Evolutionary conservation across 768 basidiomycete genomes (phyloP).

Genomic region (Boletus tylopilopsis): DNA sequence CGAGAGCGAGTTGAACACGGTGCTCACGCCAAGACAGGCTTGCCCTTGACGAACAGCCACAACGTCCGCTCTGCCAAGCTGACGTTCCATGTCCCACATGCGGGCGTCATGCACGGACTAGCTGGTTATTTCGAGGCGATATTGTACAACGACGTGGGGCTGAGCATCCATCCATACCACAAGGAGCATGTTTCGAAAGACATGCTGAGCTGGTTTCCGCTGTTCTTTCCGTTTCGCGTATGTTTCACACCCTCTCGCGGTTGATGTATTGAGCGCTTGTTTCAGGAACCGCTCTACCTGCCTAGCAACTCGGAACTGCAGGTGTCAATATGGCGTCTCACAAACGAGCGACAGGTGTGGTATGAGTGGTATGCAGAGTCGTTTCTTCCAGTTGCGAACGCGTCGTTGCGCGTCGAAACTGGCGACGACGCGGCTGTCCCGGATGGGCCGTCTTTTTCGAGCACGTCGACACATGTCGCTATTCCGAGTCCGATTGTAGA

Average conservation of each 20-base stretch:
- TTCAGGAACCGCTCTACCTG: slow-evolving; percentile 87
- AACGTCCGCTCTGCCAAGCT: slow-evolving; percentile 86
- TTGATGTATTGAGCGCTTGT: not conserved
- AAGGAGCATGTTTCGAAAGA: slow-evolving; percentile 86
- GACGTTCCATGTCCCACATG: slow-evolving; percentile 91
- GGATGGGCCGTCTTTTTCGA: slow-evolving; percentile 23
- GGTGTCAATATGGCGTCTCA: slow-evolving; percentile 92
- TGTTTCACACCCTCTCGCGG: slow-evolving; percentile 18
- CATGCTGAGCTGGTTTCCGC: slow-evolving; percentile 99
- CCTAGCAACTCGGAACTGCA: slow-evolving; percentile 90
- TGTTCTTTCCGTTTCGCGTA: slow-evolving; percentile 93
- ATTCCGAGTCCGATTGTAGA: slow-evolving; percentile 71
- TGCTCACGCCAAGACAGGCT: slow-evolving; percentile 44
- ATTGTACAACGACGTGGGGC: slow-evolving; percentile 82
- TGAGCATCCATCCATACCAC: slow-evolving; percentile 91
- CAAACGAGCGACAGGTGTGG: slow-evolving; percentile 89
- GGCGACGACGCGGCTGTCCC: slow-evolving; percentile 14
- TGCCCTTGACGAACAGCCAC: slow-evolving; percentile 94
- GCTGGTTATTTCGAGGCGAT: slow-evolving; percentile 98
- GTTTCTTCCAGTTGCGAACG: slow-evolving; percentile 64
- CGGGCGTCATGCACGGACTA: slow-evolving; percentile 88
- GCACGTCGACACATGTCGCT: slow-evolving; percentile 28
- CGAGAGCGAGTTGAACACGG: not conserved
- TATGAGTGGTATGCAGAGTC: slow-evolving; percentile 99
- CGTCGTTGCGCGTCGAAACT: slow-evolving; percentile 20